Percentiles rank a stretch among this genome's conserved stretches.
phyloP scores from a whole-genome alignment of 345 rosid species.

The Sisymbrium irio region DNA sequence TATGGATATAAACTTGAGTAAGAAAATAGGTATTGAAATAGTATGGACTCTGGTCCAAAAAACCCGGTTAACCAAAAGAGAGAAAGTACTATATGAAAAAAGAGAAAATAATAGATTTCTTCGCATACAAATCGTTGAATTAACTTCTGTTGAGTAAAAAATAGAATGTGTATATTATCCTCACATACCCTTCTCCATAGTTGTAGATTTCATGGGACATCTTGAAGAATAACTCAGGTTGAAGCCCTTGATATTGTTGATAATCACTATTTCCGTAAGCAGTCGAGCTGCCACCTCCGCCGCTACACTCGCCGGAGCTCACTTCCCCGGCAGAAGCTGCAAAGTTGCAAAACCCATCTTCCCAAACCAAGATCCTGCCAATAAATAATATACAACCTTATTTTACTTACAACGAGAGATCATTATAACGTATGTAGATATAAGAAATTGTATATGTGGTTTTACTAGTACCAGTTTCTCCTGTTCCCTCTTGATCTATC shows the following conservation, averaged over 20 bases:
- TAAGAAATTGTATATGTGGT: neutral
- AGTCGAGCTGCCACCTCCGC: conserved; percentile 38
- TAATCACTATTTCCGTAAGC: conserved; percentile 58
- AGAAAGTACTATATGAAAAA: conserved; percentile 1
- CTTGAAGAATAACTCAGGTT: conserved; percentile 95
- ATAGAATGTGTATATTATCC: neutral
- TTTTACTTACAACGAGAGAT: neutral
- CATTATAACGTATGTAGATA: neutral
- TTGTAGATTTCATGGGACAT: conserved; percentile 99
- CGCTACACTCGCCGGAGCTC: conserved; percentile 51
- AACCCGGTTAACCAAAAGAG: conserved; percentile 10
- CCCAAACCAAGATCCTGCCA: conserved; percentile 96
- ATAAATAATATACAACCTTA: neutral
- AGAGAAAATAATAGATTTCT: neutral
- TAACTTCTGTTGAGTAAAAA: neutral
- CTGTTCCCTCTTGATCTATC: conserved; percentile 97
- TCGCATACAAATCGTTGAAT: neutral
- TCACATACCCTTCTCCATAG: conserved; percentile 95
- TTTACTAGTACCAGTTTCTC: conserved; percentile 72
- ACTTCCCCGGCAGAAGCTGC: conserved; percentile 67
- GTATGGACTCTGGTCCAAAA: conserved; percentile 7
- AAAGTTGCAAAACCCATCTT: conserved; percentile 98
- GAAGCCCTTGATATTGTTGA: conserved; percentile 83
- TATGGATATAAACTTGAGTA: conserved; percentile 15
- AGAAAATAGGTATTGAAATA: conserved; percentile 1